Evolutionary conservation across 805 yeast species (phyloP).

Genomic region (Lachancea fermentati): DNA sequence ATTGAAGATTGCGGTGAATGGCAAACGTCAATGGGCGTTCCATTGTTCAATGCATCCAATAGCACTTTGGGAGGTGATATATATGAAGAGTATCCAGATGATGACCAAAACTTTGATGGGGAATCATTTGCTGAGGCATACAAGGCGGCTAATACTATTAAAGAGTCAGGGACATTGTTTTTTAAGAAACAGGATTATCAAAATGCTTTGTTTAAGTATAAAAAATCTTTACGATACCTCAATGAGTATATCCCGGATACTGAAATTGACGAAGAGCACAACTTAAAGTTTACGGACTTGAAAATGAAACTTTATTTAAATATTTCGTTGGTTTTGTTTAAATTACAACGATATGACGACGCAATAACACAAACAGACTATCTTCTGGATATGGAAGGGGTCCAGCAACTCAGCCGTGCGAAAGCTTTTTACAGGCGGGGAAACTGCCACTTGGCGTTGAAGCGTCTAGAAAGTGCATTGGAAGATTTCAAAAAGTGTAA

Average conservation of each 20-base stretch:
- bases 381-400: conserved; percentile 46
- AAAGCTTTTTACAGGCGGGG: conserved; percentile 59
- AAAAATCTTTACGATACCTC: conserved; percentile 60
- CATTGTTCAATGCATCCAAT: conserved; percentile 59
- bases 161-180: conserved; percentile 59
- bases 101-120: conserved; percentile 53
- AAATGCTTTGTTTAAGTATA: conserved; percentile 58
- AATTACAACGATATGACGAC: conserved; percentile 42
- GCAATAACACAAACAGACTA: conserved; percentile 51
- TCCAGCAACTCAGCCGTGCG: conserved; percentile 41
- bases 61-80: conserved; percentile 60
- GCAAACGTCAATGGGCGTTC: conserved; percentile 46
- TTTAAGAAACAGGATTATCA: conserved; percentile 47
- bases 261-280: conserved; percentile 51
- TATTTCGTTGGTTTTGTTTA: conserved; percentile 49
- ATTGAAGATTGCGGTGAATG: conserved; percentile 61
- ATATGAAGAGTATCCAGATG: conserved; percentile 75
- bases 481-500: conserved; percentile 42
- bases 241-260: conserved; percentile 68
- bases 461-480: conserved; percentile 46
- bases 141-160: conserved; percentile 49
- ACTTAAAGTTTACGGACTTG: conserved; percentile 41
- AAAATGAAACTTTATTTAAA: conserved; percentile 44
- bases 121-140: conserved; percentile 50
- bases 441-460: conserved; percentile 38